Conservation (phyloP, 345 rosid genomes). For the Populus ilicifolia region DNA sequence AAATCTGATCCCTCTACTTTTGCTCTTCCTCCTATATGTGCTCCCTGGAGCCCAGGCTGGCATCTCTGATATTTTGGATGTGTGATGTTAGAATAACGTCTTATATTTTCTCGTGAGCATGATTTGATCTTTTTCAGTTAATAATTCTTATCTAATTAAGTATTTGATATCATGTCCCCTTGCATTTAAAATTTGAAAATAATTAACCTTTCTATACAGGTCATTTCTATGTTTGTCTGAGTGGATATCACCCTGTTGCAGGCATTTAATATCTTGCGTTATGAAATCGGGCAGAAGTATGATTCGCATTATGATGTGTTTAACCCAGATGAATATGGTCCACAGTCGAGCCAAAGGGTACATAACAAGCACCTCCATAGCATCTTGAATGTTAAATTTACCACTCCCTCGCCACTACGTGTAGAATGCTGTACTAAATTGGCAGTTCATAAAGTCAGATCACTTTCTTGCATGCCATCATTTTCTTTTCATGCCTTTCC, state of each 20-base stretch:
- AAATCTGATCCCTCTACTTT: not conserved
- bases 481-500: not conserved
- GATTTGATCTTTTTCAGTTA: not conserved
- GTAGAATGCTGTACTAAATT: not conserved
- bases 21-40: not conserved
- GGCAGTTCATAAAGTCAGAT: not conserved
- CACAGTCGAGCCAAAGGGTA: constrained; percentile 79
- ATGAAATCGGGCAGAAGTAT: constrained; percentile 35
- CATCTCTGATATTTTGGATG: not conserved
- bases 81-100: not conserved
- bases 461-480: not conserved
- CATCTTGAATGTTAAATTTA: not conserved
- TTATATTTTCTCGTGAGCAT: not conserved
- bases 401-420: not conserved
- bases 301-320: constrained; percentile 30
- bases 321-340: constrained; percentile 39
- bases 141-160: not conserved
- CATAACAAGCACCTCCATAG: not conserved
- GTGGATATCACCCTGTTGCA: constrained; percentile 22
- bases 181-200: constrained; percentile 2
- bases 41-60: not conserved
- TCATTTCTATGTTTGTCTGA: constrained; percentile 15
- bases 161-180: not conserved
- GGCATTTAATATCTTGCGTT: constrained; percentile 34
- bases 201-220: constrained; percentile 3